These are phyloP conservation scores for Vararia minispora DNA, from an alignment of 768 basidiomycete species.

Conservation along the genomic window DNA sequence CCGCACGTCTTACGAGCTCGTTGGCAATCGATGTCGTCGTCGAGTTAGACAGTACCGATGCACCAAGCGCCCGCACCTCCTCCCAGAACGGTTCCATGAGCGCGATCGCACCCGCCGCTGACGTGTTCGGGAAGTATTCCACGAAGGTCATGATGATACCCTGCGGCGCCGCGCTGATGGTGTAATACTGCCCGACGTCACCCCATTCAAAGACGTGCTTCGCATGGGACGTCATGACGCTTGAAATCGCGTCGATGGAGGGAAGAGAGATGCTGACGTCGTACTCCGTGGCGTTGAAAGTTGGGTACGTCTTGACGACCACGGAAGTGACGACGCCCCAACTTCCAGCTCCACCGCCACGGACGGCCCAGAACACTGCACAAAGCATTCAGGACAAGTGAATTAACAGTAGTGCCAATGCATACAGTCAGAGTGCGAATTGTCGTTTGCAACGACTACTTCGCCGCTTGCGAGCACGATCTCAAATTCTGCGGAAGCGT, in stretches of 20 bases:
- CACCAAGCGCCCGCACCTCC: slow-evolving; percentile 13
- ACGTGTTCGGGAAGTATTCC: slow-evolving; percentile 16
- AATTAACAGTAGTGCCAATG: neutral
- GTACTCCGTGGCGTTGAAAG: slow-evolving; percentile 20
- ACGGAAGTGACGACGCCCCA: slow-evolving; percentile 29
- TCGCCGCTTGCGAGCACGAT: slow-evolving; percentile 7
- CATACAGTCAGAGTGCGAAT: slow-evolving; percentile 6
- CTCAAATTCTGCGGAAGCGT: neutral
- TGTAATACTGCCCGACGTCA: slow-evolving; percentile 4
- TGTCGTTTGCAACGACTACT: slow-evolving; percentile 1
- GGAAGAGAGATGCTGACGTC: slow-evolving; percentile 11
- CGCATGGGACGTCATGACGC: slow-evolving; percentile 21
- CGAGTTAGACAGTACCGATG: slow-evolving; percentile 4
- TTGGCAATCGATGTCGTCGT: slow-evolving; percentile 4
- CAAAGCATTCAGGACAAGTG: neutral
- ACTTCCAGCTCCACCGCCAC: slow-evolving; percentile 18
- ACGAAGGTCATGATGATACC: slow-evolving; percentile 4
- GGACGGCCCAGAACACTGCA: slow-evolving; percentile 16
- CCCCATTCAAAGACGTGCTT: slow-evolving; percentile 25
- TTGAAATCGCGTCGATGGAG: slow-evolving; percentile 14
- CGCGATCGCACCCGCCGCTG: slow-evolving; percentile 9
- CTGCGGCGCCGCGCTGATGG: neutral
- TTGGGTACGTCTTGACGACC: slow-evolving; percentile 25
- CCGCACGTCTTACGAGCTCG: slow-evolving; percentile 3
- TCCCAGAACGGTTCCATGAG: slow-evolving; percentile 16